phyloP scores from a whole-genome alignment of 140 eudicot species.

The Anethum foeniculum region DNA sequence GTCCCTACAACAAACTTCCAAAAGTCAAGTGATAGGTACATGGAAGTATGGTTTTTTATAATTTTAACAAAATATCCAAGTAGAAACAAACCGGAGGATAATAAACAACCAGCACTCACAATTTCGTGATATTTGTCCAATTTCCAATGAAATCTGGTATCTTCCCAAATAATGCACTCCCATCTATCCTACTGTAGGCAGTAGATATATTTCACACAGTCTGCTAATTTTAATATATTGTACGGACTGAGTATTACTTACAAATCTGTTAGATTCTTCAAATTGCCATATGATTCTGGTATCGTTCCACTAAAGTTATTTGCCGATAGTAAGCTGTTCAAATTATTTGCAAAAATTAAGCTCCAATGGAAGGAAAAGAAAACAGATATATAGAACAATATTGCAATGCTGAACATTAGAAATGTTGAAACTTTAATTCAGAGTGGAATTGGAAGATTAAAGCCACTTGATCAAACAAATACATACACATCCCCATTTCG shows the following conservation, averaged over 20 bases:
- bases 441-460: neutral
- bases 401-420: neutral
- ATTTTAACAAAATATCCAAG: constrained; percentile 17
- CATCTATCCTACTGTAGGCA: constrained; percentile 70
- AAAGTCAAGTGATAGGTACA: neutral
- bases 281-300: constrained; percentile 45
- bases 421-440: neutral
- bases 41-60: neutral
- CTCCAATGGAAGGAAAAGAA: neutral
- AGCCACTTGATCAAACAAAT: neutral
- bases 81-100: constrained; percentile 22
- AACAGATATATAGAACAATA: neutral
- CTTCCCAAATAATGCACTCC: constrained; percentile 54
- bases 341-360: neutral
- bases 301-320: constrained; percentile 70
- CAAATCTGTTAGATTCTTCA: constrained; percentile 55
- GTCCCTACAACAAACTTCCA: constrained; percentile 34
- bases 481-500: neutral
- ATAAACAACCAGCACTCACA: constrained; percentile 42
- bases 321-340: constrained; percentile 60
- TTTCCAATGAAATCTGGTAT: constrained; percentile 78
- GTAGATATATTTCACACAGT: constrained; percentile 10
- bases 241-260: constrained; percentile 33
- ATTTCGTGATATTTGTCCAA: constrained; percentile 44
- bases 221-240: too few relatives aligned